phyloP scores from a whole-genome alignment of 2,329 filamentous ascomycete species.

The Ascochyta koolunga region DNA sequence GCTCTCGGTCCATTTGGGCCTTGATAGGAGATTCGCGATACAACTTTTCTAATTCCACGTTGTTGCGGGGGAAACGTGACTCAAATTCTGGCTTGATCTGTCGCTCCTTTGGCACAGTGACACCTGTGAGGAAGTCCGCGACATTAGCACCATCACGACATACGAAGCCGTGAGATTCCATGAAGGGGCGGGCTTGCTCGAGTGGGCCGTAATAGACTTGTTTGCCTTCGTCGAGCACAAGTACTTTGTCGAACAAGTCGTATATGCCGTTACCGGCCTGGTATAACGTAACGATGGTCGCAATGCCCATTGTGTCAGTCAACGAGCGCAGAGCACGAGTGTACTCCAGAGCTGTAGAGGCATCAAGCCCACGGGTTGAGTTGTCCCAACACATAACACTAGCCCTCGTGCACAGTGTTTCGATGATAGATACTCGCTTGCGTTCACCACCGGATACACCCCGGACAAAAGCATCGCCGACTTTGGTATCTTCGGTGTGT shows the following conservation, averaged over 20 bases:
- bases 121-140: constrained; percentile 75
- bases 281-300: constrained; percentile 62
- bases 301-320: constrained; percentile 55
- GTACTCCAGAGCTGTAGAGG: constrained; percentile 58
- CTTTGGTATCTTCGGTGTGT: constrained; percentile 66
- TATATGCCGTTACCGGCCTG: constrained; percentile 34
- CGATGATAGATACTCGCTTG: constrained; percentile 64
- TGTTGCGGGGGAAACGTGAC: constrained; percentile 35
- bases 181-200: constrained; percentile 64
- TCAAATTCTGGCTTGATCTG: no score
- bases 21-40: no score
- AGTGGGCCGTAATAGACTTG: constrained; percentile 75
- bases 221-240: constrained; percentile 73
- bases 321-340: constrained; percentile 56
- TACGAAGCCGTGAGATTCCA: constrained; percentile 71
- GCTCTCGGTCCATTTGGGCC: no score
- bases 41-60: no score
- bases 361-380: constrained; percentile 34
- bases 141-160: constrained; percentile 66
- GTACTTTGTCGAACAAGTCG: constrained; percentile 68
- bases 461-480: constrained; percentile 61
- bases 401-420: constrained; percentile 40
- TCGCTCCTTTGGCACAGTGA: constrained; percentile 56
- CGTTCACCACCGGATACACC: constrained; percentile 64
- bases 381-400: background rate